Evolutionary conservation across 2,329 filamentous ascomycete genomes (phyloP).

Genomic region (Arthrobotrys pseudoclavata): DNA sequence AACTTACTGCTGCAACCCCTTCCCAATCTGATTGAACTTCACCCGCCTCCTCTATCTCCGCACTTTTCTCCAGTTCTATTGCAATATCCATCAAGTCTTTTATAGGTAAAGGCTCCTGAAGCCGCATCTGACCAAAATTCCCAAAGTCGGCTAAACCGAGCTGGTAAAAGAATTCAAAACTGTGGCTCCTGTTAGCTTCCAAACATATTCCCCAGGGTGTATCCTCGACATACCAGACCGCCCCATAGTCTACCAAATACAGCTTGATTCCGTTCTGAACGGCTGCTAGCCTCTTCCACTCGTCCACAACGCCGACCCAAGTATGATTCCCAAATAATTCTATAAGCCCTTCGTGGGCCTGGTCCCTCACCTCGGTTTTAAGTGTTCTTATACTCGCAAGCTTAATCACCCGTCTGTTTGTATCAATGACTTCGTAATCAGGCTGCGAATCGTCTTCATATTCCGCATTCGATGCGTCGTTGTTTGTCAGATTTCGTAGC

Average conservation of each 20-base stretch:
- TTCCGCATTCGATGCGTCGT: conserved; percentile 61
- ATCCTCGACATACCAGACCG: conserved; percentile 71
- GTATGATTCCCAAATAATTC: conserved; percentile 89
- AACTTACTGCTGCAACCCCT: conserved; percentile 69
- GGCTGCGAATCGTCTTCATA: conserved; percentile 30
- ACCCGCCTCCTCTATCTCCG: conserved; percentile 62
- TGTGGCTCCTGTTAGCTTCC: conserved; percentile 6
- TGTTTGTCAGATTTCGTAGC: conserved; percentile 63
- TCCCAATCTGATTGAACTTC: conserved; percentile 73
- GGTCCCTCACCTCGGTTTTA: conserved; percentile 81
- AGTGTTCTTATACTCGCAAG: conserved; percentile 88
- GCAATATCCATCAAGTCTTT: conserved; percentile 79
- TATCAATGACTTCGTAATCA: conserved; percentile 80
- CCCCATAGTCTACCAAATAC: conserved; percentile 92
- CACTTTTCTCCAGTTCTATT: conserved; percentile 77
- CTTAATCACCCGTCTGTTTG: conserved; percentile 61
- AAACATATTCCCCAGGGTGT: not conserved
- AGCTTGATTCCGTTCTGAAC: conserved; percentile 94
- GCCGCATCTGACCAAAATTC: conserved; percentile 88
- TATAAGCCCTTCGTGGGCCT: conserved; percentile 86
- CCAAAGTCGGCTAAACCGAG: conserved; percentile 93
- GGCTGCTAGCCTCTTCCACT: conserved; percentile 85
- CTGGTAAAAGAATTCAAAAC: conserved; percentile 93
- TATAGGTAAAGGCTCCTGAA: conserved; percentile 81
- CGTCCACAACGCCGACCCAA: conserved; percentile 93